Evolutionary conservation across 176 grass and related monocot genomes (phyloP).

Genomic region (Neostapfia colusana): DNA sequence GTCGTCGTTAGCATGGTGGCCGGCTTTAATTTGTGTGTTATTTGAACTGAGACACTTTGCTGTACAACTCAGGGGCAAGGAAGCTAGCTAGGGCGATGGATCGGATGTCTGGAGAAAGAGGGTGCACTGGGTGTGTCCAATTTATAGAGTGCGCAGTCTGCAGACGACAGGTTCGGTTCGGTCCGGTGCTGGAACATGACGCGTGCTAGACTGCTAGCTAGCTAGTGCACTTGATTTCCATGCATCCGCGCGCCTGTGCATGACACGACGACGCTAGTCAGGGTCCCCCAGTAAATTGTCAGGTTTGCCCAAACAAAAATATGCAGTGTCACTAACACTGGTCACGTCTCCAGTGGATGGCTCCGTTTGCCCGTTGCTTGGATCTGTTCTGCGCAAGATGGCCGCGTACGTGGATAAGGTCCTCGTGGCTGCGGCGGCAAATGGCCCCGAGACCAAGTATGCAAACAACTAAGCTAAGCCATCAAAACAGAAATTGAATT

Average conservation of each 20-base stretch:
- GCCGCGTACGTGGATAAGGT: neutral
- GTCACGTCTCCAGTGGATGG: too few species aligned
- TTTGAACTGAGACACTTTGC: neutral
- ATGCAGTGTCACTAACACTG: too few species aligned
- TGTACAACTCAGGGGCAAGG: neutral
- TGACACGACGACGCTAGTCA: neutral
- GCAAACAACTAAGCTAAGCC: too few species aligned
- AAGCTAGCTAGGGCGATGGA: neutral
- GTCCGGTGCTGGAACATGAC: neutral
- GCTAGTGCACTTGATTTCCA: neutral
- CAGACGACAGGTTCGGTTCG: too few species aligned
- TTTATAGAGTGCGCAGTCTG: neutral
- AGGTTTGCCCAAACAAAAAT: neutral
- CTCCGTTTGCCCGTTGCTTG: too few species aligned
- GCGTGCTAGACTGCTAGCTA: too few species aligned
- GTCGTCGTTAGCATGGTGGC: conserved; percentile 13
- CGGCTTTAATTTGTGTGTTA: neutral
- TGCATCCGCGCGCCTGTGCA: neutral
- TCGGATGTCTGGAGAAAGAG: neutral
- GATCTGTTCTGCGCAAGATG: neutral
- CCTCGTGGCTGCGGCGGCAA: neutral
- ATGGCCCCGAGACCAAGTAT: too few species aligned
- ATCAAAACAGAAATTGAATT: too few species aligned
- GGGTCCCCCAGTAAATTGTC: neutral
- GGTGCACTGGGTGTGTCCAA: neutral